Evolutionary conservation across 2,329 filamentous ascomycete genomes (phyloP), one percentile per base, ranked within the genome.

Genomic region (Alternaria dauci): DNA sequence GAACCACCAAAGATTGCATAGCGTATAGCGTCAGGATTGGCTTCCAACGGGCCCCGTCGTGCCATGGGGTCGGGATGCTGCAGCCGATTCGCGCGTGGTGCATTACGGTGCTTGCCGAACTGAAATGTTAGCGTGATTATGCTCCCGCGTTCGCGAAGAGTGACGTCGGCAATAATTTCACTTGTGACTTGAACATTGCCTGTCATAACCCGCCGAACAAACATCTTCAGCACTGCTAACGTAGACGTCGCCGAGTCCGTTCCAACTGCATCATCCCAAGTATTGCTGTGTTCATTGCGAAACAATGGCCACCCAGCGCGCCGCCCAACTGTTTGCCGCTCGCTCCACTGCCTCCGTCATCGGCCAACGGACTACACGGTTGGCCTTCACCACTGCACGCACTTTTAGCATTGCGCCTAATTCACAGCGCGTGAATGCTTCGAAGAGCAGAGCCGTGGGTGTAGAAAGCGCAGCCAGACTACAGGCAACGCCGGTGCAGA

Each of bases 111-210:
- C 20, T 41, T 43, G 38, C 43, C 30, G 32, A 50, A 50, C 30
- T 50, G 23, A 53, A 30, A 52, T 61, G 38, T 61, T 64, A 64
- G 61, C 46, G 58, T 51, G 38, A 8, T 28, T 43, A 38, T 47
- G 30, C 28, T 36, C 44, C 39, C 50, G n/a, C 30, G 61, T 55
- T 65, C 57, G 54, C 55, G 53, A 59, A 62, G 47, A 62, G 63
- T 70, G 68, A 71, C 67, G 67, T 71, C 68, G 68, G 67, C 43
- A 52, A 60, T 67, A 63, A 70, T 59, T 52, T 52, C 60, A 47
- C 58, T 62, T 36, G 28, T 11, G 11, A 62, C 54, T 52, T 39
- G 39, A 52, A 41, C n/a, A 46, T 38, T 36, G 18, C 18, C 18
- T 30, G 42, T 28, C 52, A 42, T 38, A 47, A 50, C 47, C 28